Evolutionary conservation across 345 rosid genomes (phyloP).

Genomic region (Heritiera fomes): DNA sequence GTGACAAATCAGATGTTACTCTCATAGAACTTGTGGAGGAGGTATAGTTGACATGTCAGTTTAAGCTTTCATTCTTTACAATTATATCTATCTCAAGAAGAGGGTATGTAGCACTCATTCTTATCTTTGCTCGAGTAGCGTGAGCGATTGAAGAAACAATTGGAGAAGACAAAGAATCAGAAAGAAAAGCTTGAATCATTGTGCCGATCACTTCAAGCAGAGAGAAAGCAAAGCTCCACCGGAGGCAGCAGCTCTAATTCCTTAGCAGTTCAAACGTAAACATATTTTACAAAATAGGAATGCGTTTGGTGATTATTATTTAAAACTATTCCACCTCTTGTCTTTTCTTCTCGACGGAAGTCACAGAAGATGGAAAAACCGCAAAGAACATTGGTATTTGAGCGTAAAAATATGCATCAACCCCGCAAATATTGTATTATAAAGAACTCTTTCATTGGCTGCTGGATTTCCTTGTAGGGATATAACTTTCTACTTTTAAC

Average conservation of each 20-base stretch:
- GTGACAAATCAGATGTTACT: slow-evolving; percentile 74
- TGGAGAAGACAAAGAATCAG: slow-evolving; percentile 90
- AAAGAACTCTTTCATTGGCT: neutral
- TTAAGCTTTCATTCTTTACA: slow-evolving; percentile 7
- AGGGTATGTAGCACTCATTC: neutral
- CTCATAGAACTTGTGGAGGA: slow-evolving; percentile 87
- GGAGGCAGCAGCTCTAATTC: slow-evolving; percentile 36
- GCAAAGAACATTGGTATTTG: neutral
- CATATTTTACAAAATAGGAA: neutral
- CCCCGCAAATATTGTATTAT: neutral
- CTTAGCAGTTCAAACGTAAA: slow-evolving; percentile 19
- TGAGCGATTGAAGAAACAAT: slow-evolving; percentile 67
- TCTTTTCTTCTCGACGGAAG: neutral
- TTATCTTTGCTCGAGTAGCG: slow-evolving; percentile 48
- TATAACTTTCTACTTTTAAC: no score
- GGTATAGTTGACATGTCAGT: slow-evolving; percentile 41
- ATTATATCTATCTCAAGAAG: neutral
- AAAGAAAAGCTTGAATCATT: slow-evolving; percentile 87
- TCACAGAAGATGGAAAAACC: neutral
- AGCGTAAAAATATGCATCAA: neutral
- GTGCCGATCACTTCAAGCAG: slow-evolving; percentile 92
- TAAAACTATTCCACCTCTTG: neutral
- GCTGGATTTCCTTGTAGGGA: neutral
- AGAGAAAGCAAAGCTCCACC: slow-evolving; percentile 59
- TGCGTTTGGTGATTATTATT: neutral